Base-by-base conservation (phyloP, 139 green algal species). In the Eudorina sp. region DNA sequence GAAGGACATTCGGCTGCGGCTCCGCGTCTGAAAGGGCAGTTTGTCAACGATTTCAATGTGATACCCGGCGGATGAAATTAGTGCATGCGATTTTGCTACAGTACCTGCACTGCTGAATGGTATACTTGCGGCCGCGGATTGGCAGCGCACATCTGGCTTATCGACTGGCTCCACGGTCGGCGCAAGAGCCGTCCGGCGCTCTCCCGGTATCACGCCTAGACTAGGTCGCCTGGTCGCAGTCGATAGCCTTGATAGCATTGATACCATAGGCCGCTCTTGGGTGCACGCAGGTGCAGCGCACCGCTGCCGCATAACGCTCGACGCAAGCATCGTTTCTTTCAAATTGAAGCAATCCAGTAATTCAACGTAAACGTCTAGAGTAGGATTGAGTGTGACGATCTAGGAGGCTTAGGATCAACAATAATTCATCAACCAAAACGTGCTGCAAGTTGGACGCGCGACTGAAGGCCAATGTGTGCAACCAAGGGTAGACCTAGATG, bases 241-340 rank as follows among this genome's bases (percentile, higher is more conserved):
- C 13, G 55, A 66, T 25, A 40, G 4, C 18, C 13, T 7, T 16
- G 48, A 31, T 53, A 11, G 31, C 5, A 31, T 27, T 34, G 55
- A 21, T 3, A n/a, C 48, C 3, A n/a, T 53, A 27, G n/a, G 48
- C 4, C 75, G 75, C 48, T 48, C 31, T 41, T 48, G 2, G 21
- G 31, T 14, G 75, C 34, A 48, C 21, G 73, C 72, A 45, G 27
- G 43, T 11, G 43, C 73, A n/a, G 43, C 43, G 73, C 70, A 48
- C 45, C 73, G 73, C 73, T 58, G 73, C 73, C 29, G 73, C 73
- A 81, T 81, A 81, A 81, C 73, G 73, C 73, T 81, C 73, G 73
- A 75, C 66, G 66, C 66, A 25, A 75, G 13, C 66, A 75, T 75
- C 14, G 36, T 25, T n/a, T n/a, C n/a, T n/a, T n/a, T n/a, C n/a